These are phyloP conservation scores for Scytalidium lignicola DNA, from an alignment of 2,329 filamentous ascomycete genomes.

Conservation along the genomic window DNA sequence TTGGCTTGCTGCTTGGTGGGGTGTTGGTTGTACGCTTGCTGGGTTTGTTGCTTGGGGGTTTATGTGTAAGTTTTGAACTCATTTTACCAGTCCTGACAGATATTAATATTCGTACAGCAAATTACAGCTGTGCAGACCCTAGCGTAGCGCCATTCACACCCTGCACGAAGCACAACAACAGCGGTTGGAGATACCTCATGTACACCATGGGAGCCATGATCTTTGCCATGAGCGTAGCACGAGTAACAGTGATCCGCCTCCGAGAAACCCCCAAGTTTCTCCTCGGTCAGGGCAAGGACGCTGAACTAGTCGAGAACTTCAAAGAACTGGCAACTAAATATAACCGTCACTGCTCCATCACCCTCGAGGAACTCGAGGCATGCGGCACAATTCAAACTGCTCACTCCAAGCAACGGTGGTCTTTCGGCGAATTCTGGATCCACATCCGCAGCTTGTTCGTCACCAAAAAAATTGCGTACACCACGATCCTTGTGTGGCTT, in stretches of 20 bases:
- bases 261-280: slow-evolving; percentile 27
- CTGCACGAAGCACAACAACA: slow-evolving; percentile 46
- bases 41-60: slow-evolving; percentile 6
- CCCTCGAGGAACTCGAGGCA: slow-evolving; percentile 38
- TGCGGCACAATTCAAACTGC: slow-evolving; percentile 30
- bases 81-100: neutral
- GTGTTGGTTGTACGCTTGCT: slow-evolving; percentile 17
- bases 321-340: slow-evolving; percentile 44
- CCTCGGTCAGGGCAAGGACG: slow-evolving; percentile 35
- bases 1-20: slow-evolving; percentile 51
- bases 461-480: slow-evolving; percentile 52
- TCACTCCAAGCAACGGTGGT: slow-evolving; percentile 22
- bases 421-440: slow-evolving; percentile 28
- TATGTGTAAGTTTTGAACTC: neutral
- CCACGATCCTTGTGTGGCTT: slow-evolving; percentile 59
- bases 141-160: slow-evolving; percentile 17
- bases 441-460: slow-evolving; percentile 61
- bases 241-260: slow-evolving; percentile 44
- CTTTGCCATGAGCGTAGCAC: slow-evolving; percentile 42
- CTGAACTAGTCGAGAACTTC: slow-evolving; percentile 42
- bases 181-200: slow-evolving; percentile 51
- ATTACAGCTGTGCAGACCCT: slow-evolving; percentile 32
- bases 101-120: slow-evolving; percentile 32
- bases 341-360: slow-evolving; percentile 44
- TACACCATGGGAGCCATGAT: slow-evolving; percentile 47